Evolutionary conservation across 1,284 basidiomycete genomes (phyloP), one percentile per base, ranked within the genome.

Genomic region (Ceratobasidium sp.): DNA sequence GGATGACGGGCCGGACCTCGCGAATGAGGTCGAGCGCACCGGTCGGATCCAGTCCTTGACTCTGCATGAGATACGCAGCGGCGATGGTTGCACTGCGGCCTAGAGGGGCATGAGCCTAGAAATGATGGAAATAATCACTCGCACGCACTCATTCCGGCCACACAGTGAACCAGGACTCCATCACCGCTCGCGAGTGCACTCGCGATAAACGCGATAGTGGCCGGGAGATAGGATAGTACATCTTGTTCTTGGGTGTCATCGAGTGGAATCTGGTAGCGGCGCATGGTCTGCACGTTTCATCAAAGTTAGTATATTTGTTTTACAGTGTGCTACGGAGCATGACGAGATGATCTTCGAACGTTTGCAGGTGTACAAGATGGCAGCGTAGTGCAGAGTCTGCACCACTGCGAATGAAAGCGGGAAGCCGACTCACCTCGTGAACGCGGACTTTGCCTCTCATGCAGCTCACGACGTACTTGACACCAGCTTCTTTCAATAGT

Each of bases 41-140:
- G n/a, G 87, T 83, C 0, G 86, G 85, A 74, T 90, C 88, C n/a
- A 94, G 79, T 61, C 88, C 85, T 74, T 86, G 83, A 14, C 87
- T 86, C 78, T 90, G 88, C 92, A 96, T 95, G 58, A 96, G 83
- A 79, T 93, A 96, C 6, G 94, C 94, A 1, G 92, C 89, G 6
- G 90, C 89, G 65, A 96, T 89, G 0, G 92, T 91, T 16, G 90
- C 89, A 77, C 92, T 94, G 29, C 94, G 87, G 79, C 92, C 92
- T 93, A 77, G 13, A 48, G 62, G 14, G 37, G 22, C n/a, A 16
- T 66, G 1, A 41, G 41, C 4, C 34, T 41, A 53, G 27, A 53
- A 24, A 61, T n/a, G 13, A 62, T 54, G 22, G 31, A 64, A 31
- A 59, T 53, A 19, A 46, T 4, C 14, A 19, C 58, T 49, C n/a